Base-by-base conservation (phyloP, 1,139 yeast genomes). In the Candida mesenterica region DNA sequence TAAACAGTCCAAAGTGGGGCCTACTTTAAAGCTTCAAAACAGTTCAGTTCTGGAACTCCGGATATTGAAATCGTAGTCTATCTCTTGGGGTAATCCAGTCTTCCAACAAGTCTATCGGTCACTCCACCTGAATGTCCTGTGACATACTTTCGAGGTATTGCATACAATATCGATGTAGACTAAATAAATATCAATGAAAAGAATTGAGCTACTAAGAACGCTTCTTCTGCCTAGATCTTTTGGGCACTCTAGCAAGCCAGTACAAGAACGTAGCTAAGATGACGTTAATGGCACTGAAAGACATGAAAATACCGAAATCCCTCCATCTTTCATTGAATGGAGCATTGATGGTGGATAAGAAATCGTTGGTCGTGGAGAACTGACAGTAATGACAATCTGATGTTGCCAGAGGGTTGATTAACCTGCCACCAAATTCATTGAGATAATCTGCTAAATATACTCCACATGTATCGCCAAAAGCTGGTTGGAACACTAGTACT, bases 271-370 rank as follows among this genome's bases (percentile, higher is more conserved):
- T 32, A 10, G 62, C 51, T 12, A 47, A 43, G 8, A 51, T 26
- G 29, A 55, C 42, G 41, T 58, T 52, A 33, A 56, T 35, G 15
- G 39, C 52, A 31, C 55, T 50, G 33, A 51, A 57, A 5, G 51
- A 42, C 34, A 61, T 55, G 45, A 76, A 74, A 38, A 81, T 70
- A 55, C 92, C 92, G 44, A 68, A 68, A 55, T 83, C 76, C 68
- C 90, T 75, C 84, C 90, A 82, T 56, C 77, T 71, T 43, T 70
- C 63, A n/a, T 53, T 32, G 49, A 69, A 77, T 1, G 48, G 31
- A 15, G 79, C 61, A 36, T 65, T 59, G 28, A 80, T 62, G 13
- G 55, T 23, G 0, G 45, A 44, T 59, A 82, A 66, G 53, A 63
- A 82, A 12, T 55, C 70, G 50, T 82, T 70, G 4, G 88, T 79